These are phyloP conservation scores for Rhodotorula glutinis DNA, from an alignment of 1,284 basidiomycete species.

Conservation along the genomic window DNA sequence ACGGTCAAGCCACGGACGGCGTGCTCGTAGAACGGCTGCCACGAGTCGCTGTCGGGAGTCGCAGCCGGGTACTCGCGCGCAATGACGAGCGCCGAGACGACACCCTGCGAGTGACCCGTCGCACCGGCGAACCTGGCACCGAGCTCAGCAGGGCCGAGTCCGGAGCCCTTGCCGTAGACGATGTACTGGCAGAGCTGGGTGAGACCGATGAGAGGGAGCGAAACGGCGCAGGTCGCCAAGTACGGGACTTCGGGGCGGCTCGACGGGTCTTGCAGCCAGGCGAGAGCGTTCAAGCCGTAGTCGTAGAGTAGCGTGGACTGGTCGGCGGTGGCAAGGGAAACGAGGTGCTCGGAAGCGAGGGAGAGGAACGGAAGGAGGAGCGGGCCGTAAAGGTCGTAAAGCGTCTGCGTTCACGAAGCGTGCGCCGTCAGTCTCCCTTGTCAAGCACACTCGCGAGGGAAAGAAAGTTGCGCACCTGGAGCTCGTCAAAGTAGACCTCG, in stretches of 20 bases:
- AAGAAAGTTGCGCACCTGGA: constrained; percentile 48
- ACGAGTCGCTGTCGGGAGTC: constrained; percentile 53
- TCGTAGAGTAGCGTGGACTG: constrained; percentile 56
- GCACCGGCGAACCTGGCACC: constrained; percentile 73
- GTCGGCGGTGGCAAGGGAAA: constrained; percentile 53
- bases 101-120: constrained; percentile 95
- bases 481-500: constrained; percentile 96
- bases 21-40: constrained; percentile 70
- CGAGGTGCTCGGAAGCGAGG: constrained; percentile 58
- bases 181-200: constrained; percentile 94
- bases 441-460: too few species aligned
- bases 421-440: too few species aligned
- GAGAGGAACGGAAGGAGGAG: constrained; percentile 70
- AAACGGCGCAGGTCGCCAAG: constrained; percentile 90
- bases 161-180: constrained; percentile 48
- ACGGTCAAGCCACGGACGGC: constrained; percentile 79
- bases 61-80: constrained; percentile 49
- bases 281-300: constrained; percentile 74
- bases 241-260: constrained; percentile 79
- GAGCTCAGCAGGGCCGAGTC: constrained; percentile 65
- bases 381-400: constrained; percentile 86
- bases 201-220: constrained; percentile 90
- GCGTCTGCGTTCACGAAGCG: constrained; percentile 55
- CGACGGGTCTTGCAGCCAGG: constrained; percentile 73
- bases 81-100: constrained; percentile 85